Percentiles rank a stretch among this genome's conserved stretches.
Evolutionary conservation across 106 monocot species (phyloP).

Genomic region (Acorus calamus): DNA sequence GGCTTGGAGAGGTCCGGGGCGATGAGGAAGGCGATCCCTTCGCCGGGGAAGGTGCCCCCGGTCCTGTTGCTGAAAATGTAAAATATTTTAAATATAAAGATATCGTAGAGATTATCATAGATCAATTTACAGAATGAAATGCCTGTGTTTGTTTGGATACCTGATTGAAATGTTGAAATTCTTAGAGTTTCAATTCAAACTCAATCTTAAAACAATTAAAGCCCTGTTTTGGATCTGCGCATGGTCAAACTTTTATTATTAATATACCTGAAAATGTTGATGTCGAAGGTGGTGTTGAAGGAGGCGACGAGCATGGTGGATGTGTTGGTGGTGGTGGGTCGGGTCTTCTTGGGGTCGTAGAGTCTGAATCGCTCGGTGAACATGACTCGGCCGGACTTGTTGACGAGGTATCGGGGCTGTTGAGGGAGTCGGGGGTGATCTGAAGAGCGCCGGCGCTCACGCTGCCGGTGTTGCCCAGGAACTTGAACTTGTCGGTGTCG

Average conservation of each 20-base stretch:
- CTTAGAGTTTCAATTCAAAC: no score
- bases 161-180: no score
- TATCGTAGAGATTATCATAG: no score
- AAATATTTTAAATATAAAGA: no score
- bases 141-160: no score
- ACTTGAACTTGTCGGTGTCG: neutral
- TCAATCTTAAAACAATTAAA: no score
- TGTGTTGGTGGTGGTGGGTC: neutral
- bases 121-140: no score
- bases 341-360: neutral
- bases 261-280: conserved; percentile 43
- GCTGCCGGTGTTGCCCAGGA: conserved; percentile 2
- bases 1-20: conserved; percentile 14
- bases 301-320: conserved; percentile 25
- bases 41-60: conserved; percentile 17
- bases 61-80: no score
- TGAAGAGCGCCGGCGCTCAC: conserved; percentile 23
- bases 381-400: conserved; percentile 45
- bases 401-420: conserved; percentile 10
- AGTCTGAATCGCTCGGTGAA: conserved; percentile 21
- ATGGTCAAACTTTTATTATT: no score
- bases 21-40: conserved; percentile 68
- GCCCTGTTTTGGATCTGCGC: no score
- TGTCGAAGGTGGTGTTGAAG: conserved; percentile 49
- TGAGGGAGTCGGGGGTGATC: conserved; percentile 27